Evolutionary conservation across 306 rosid genomes (phyloP).

Genomic region (Corylus americana): DNA sequence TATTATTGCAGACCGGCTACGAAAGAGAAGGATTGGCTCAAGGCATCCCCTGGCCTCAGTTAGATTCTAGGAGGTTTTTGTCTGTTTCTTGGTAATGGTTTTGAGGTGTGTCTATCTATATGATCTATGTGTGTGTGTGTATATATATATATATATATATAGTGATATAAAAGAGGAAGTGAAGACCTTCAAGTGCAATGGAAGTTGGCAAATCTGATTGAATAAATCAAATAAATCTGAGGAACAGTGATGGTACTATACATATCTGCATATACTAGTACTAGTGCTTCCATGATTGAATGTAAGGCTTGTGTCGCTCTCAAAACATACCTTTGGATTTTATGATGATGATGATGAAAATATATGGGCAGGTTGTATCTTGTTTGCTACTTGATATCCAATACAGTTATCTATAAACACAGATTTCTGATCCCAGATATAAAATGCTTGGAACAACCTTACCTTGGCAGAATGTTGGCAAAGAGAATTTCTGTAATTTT

Average conservation of each 20-base stretch:
- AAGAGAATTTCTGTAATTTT: too few relatives aligned
- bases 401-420: too few relatives aligned
- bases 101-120: too few relatives aligned
- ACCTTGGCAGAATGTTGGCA: too few relatives aligned
- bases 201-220: not conserved
- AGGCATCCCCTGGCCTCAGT: not conserved
- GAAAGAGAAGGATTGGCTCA: conserved; percentile 28
- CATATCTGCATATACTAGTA: not conserved
- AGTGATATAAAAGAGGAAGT: not conserved
- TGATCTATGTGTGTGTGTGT: not conserved
- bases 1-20: conserved; percentile 40
- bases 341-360: not conserved
- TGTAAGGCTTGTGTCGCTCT: not conserved
- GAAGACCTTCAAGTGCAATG: not conserved
- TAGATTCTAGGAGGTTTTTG: not conserved
- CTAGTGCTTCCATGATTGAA: not conserved
- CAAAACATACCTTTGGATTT: not conserved
- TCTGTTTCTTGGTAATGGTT: not conserved
- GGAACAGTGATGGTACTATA: not conserved
- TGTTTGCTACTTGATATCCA: too few relatives aligned
- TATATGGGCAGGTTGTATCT: not conserved
- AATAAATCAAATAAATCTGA: not conserved
- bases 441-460: too few relatives aligned
- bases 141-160: not conserved
- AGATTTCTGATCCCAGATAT: too few relatives aligned